phyloP scores from a whole-genome alignment of 2,329 filamentous ascomycete species.

The Hypoxylon sp. region DNA sequence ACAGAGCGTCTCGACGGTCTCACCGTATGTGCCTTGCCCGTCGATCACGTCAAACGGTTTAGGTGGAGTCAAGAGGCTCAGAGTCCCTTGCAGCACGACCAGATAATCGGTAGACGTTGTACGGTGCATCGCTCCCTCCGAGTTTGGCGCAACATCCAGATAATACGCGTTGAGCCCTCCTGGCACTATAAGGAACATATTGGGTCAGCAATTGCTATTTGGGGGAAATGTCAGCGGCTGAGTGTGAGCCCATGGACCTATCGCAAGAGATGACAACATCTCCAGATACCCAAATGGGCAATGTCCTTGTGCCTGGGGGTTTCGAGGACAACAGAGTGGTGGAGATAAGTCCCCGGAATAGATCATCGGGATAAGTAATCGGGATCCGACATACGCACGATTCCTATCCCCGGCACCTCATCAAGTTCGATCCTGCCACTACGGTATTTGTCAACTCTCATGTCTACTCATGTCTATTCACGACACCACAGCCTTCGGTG shows the following conservation, averaged over 20 bases:
- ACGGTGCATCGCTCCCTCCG: conserved; percentile 52
- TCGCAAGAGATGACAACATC: conserved; percentile 12
- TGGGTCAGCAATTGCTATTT: conserved; percentile 33
- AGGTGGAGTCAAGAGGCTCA: conserved; percentile 52
- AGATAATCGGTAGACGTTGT: conserved; percentile 55
- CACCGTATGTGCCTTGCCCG: conserved; percentile 49
- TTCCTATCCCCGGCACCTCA: conserved; percentile 52
- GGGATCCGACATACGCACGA: conserved; percentile 45
- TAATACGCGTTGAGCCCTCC: conserved; percentile 54
- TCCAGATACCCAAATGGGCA: conserved; percentile 10
- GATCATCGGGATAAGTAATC: no score
- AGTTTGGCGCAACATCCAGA: conserved; percentile 52
- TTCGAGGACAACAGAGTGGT: conserved; percentile 1
- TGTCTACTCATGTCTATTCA: not conserved
- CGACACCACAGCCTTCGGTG: not conserved
- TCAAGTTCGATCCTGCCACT: conserved; percentile 50
- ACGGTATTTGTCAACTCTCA: conserved; percentile 20
- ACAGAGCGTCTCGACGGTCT: conserved; percentile 50
- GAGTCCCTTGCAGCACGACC: conserved; percentile 50
- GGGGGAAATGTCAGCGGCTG: conserved; percentile 27
- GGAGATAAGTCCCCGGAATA: not conserved
- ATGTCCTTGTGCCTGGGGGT: conserved; percentile 1
- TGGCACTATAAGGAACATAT: conserved; percentile 44
- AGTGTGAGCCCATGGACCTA: conserved; percentile 4
- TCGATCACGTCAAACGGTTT: conserved; percentile 46